These are phyloP conservation scores for Plasmodium billcollinsi DNA, from an alignment of 169 alveolate genomes.

Conservation along the genomic window DNA sequence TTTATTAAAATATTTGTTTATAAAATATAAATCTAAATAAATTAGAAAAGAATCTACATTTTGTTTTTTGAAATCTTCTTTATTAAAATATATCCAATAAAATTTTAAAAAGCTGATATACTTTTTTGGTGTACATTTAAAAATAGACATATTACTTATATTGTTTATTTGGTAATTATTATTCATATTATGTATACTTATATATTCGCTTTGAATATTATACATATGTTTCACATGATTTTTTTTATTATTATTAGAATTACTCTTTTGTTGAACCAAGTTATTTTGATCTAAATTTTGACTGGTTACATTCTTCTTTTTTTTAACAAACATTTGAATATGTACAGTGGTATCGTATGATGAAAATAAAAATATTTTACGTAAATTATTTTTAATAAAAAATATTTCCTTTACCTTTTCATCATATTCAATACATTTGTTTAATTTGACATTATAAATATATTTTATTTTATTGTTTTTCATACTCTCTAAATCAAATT, in stretches of 20 bases:
- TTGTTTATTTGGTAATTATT: slow-evolving; percentile 39
- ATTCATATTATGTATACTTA: neutral
- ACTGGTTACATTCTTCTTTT: neutral
- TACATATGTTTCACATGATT: neutral
- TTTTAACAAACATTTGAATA: slow-evolving; percentile 53
- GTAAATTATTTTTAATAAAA: slow-evolving; percentile 58
- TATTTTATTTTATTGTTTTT: slow-evolving; percentile 73
- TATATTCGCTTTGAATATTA: neutral
- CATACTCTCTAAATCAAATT: slow-evolving; percentile 26
- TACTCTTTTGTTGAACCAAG: neutral
- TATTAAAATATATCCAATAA: slow-evolving; percentile 69
- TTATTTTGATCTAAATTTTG: neutral
- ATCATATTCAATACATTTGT: slow-evolving; percentile 52
- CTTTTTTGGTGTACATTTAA: slow-evolving; percentile 34
- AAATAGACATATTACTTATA: slow-evolving; percentile 50
- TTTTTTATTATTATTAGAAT: slow-evolving; percentile 7
- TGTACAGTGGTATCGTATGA: slow-evolving; percentile 20
- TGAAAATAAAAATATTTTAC: slow-evolving; percentile 20
- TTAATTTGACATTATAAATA: slow-evolving; percentile 32
- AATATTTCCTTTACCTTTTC: slow-evolving; percentile 27
- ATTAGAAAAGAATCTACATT: slow-evolving; percentile 36
- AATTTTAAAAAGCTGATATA: slow-evolving; percentile 47
- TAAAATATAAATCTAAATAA: slow-evolving; percentile 56
- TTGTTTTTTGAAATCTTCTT: neutral
- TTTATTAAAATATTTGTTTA: slow-evolving; percentile 31